Conservation (phyloP, 352 stramenopile genomes). For the Phytophthora niederhauseri region DNA sequence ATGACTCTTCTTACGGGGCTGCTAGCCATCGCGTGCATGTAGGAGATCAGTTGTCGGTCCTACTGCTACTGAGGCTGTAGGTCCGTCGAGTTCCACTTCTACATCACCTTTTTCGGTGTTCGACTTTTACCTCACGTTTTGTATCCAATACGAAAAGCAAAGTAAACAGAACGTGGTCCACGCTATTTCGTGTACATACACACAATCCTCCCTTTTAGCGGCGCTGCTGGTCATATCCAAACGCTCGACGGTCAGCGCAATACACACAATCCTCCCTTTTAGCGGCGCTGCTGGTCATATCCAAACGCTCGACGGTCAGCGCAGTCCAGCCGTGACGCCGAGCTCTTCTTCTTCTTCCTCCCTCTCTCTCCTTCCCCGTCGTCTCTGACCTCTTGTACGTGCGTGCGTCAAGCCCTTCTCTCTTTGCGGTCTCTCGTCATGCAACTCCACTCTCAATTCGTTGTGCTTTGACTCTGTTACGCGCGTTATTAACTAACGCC, state of each 20-base stretch:
- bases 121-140: background rate
- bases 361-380: constrained; percentile 1
- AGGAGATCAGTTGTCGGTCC: background rate
- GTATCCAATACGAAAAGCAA: constrained; percentile 1
- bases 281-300: constrained; percentile 19
- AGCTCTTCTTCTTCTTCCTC: constrained; percentile 3
- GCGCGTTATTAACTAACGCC: constrained; percentile 9
- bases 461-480: background rate
- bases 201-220: constrained; percentile 23
- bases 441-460: background rate
- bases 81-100: background rate
- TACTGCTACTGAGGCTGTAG: no score
- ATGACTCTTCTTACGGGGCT: constrained; percentile 2
- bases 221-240: constrained; percentile 25
- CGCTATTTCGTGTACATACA: constrained; percentile 5
- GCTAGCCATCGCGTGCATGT: background rate
- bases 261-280: constrained; percentile 27
- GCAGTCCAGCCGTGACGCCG: background rate
- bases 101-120: constrained; percentile 17
- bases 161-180: background rate
- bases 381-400: constrained; percentile 22
- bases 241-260: constrained; percentile 12
- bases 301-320: constrained; percentile 20
- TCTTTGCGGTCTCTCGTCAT: constrained; percentile 4
- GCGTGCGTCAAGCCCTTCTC: background rate